These are phyloP conservation scores for Botrytis elliptica DNA, from an alignment of 2,329 filamentous ascomycete genomes.

Conservation along the genomic window DNA sequence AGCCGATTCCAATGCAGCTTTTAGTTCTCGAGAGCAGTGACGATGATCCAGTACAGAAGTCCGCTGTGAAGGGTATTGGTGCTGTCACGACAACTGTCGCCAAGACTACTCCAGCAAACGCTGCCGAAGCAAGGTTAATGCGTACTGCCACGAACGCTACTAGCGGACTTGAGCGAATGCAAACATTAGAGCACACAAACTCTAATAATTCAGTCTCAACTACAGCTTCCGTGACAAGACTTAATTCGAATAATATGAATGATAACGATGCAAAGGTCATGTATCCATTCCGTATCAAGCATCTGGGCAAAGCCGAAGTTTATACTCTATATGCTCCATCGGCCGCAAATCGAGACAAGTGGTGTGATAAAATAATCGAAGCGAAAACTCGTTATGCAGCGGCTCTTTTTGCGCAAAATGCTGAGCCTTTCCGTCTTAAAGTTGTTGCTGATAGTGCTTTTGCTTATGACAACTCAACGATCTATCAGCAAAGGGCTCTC, in stretches of 20 bases:
- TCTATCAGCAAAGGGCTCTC: conserved; percentile 56
- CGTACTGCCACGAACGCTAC: conserved; percentile 37
- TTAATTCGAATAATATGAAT: conserved; percentile 46
- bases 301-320: conserved; percentile 81
- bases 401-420: conserved; percentile 85
- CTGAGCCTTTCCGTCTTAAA: conserved; percentile 88
- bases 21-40: conserved; percentile 89
- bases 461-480: conserved; percentile 60
- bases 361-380: conserved; percentile 91
- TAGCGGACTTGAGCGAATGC: conserved; percentile 39
- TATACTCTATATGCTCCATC: conserved; percentile 87
- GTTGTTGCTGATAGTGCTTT: conserved; percentile 94
- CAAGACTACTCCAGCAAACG: conserved; percentile 59
- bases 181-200: conserved; percentile 65
- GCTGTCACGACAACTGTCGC: conserved; percentile 61
- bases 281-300: conserved; percentile 94
- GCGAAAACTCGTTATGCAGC: conserved; percentile 93
- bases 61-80: conserved; percentile 53
- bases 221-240: conserved; percentile 44
- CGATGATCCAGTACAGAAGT: conserved; percentile 86
- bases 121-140: conserved; percentile 54
- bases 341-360: conserved; percentile 73
- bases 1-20: conserved; percentile 96
- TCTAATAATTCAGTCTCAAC: conserved; percentile 66
- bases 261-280: conserved; percentile 53